Evolutionary conservation across 2,329 filamentous ascomycete species (phyloP), one percentile per base, ranked within the genome.

Genomic region (Magnaporthiopsis incrustans): DNA sequence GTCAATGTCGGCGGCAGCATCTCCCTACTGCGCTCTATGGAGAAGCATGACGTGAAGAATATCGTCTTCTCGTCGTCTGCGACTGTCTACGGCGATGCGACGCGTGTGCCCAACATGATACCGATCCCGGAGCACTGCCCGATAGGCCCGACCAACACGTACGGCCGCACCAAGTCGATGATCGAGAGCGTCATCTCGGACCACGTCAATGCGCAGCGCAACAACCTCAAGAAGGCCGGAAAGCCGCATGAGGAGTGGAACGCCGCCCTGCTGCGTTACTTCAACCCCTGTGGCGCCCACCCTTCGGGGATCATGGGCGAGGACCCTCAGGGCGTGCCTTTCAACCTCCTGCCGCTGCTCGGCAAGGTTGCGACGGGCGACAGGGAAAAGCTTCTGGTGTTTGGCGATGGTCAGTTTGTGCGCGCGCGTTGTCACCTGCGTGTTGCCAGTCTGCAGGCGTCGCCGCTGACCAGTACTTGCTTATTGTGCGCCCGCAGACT

Each of bases 41-140:
- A 86, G 74, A 88, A 88, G 77, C 87, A 97, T 83, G 89, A 94
- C 78, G 93, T 99, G 70, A 86, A 86, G 79, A 98, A 97, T 82
- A 95, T 99, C 72, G 95, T 99, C 78, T 99, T 99, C 81, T 98
- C 94, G 66, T 97, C 92, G 67, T 97, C 93, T 1, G 95, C 95
- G 44, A 99, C 96, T 70, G 95, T 99, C 69, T 99, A 99, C 77
- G 95, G 95, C 74, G 96, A 99, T 78, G 95, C 94, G 63, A 98
- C 95, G 59, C 90, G 92, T 74, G 91, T 97, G 79, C 88, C 90
- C 70, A 89, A 96, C 83, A 99, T 99, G 95, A 99, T 99, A 69
- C 95, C 95, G 68, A 99, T 99, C 73, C 95, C 95, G 62, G 95
- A 99, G 81, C 83, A 91, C 77, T 99, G 95, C 84, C 95, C 96